These are phyloP conservation scores for Aspergillus olivimuriae DNA, from an alignment of 495 filamentous ascomycete species.

Conservation along the genomic window DNA sequence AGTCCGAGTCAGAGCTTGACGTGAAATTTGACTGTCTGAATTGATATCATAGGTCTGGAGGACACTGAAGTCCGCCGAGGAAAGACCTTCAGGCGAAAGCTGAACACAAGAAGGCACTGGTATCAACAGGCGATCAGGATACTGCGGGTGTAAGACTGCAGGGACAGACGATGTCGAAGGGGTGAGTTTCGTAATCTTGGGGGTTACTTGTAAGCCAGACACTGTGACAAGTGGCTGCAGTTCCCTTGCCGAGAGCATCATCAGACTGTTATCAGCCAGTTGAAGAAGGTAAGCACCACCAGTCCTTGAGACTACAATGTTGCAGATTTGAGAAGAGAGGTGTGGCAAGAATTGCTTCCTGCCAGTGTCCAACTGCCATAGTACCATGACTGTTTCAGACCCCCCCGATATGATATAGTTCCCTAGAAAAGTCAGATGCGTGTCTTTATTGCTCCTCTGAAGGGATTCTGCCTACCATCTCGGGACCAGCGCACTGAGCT, in stretches of 20 bases:
- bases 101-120: conserved; percentile 48
- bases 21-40: conserved; percentile 62
- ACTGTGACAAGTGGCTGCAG: conserved; percentile 73
- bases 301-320: conserved; percentile 69
- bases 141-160: conserved; percentile 46
- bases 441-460: not conserved
- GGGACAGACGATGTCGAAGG: not conserved
- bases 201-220: conserved; percentile 66
- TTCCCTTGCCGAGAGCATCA: conserved; percentile 84
- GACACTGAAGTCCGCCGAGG: conserved; percentile 41
- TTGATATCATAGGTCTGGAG: conserved; percentile 81
- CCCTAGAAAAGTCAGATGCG: conserved; percentile 57
- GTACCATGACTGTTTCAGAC: conserved; percentile 77
- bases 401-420: conserved; percentile 95
- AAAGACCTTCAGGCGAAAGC: conserved; percentile 22
- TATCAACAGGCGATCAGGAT: conserved; percentile 53
- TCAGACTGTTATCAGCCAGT: conserved; percentile 82
- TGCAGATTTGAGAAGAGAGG: conserved; percentile 74
- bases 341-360: conserved; percentile 78
- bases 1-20: conserved; percentile 82
- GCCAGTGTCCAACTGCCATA: conserved; percentile 93
- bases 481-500: conserved; percentile 77
- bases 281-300: conserved; percentile 77
- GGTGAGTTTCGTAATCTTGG: conserved; percentile 10
- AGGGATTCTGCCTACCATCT: conserved; percentile 60